phyloP scores from a whole-genome alignment of 768 basidiomycete genomes.

The Lactifluus pinguis region DNA sequence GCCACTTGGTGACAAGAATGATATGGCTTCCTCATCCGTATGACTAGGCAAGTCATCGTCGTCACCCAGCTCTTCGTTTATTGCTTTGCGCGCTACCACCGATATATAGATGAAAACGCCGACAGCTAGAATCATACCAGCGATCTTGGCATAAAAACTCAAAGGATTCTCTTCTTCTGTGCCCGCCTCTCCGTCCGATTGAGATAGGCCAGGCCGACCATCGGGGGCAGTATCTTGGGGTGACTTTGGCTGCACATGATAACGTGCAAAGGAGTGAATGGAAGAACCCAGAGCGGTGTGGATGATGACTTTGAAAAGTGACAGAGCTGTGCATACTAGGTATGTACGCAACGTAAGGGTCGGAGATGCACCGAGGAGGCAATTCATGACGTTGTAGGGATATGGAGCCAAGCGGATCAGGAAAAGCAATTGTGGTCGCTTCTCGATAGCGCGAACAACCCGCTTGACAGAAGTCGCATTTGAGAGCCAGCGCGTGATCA shows the following conservation, averaged over 20 bases:
- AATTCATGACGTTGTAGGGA: constrained; percentile 93
- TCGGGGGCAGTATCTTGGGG: constrained; percentile 19
- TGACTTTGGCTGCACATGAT: constrained; percentile 31
- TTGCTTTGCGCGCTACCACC: constrained; percentile 61
- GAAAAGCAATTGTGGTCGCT: constrained; percentile 79
- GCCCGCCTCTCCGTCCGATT: not conserved
- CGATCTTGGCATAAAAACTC: constrained; percentile 53
- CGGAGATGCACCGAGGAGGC: constrained; percentile 80
- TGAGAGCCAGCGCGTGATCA: constrained; percentile 64
- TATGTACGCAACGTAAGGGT: constrained; percentile 74
- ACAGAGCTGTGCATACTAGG: constrained; percentile 69
- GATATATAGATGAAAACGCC: constrained; percentile 74
- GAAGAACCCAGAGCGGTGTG: constrained; percentile 84
- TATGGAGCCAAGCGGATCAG: constrained; percentile 89
- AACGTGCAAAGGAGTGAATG: constrained; percentile 74
- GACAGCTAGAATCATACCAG: constrained; percentile 62
- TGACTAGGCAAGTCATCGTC: constrained; percentile 27
- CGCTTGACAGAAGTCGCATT: constrained; percentile 65
- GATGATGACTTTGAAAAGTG: constrained; percentile 82
- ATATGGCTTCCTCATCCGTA: constrained; percentile 18
- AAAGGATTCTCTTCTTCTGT: constrained; percentile 37
- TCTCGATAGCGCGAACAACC: constrained; percentile 80
- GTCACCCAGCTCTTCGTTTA: constrained; percentile 46
- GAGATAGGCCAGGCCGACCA: constrained; percentile 17
- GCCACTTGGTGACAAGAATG: constrained; percentile 16